Evolutionary conservation across 2,329 filamentous ascomycete species (phyloP).

Genomic region (Amphichorda felina): DNA sequence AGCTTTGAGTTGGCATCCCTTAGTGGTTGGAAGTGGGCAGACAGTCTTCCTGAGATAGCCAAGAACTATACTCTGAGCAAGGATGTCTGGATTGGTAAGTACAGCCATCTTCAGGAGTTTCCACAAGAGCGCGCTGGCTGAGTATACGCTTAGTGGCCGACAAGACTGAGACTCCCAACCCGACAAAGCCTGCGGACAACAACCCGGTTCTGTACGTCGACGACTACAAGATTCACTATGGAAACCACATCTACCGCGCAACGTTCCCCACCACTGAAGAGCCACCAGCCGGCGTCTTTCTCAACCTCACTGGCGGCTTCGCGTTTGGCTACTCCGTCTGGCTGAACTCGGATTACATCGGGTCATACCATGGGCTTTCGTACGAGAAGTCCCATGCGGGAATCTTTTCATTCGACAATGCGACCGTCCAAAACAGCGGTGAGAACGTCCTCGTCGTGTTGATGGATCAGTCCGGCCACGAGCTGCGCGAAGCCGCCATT

Average conservation of each 20-base stretch:
- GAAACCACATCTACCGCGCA: constrained; percentile 41
- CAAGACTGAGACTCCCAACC: constrained; percentile 35
- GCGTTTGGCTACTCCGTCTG: constrained; percentile 46
- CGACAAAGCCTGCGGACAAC: constrained; percentile 31
- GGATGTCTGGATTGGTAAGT: constrained; percentile 27
- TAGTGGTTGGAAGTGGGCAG: constrained; percentile 30
- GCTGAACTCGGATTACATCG: constrained; percentile 44
- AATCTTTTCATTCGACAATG: constrained; percentile 1
- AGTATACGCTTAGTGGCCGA: constrained; percentile 23
- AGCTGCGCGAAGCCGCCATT: constrained; percentile 33
- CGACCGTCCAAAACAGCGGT: constrained; percentile 9
- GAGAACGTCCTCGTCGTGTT: constrained; percentile 41
- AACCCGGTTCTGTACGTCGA: constrained; percentile 44
- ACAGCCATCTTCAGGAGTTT: no score
- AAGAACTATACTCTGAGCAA: constrained; percentile 28
- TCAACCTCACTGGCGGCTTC: constrained; percentile 39
- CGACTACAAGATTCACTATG: constrained; percentile 42
- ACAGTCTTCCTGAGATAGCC: constrained; percentile 35
- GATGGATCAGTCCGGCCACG: constrained; percentile 49
- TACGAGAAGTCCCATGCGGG: constrained; percentile 19
- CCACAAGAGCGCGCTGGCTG: constrained; percentile 1
- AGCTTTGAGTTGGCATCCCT: constrained; percentile 25
- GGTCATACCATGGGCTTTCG: constrained; percentile 40
- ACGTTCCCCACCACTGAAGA: constrained; percentile 29
- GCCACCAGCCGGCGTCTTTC: constrained; percentile 27